These are phyloP conservation scores for Macrophomina pseudophaseolina DNA, from an alignment of 2,329 filamentous ascomycete species.

Conservation along the genomic window DNA sequence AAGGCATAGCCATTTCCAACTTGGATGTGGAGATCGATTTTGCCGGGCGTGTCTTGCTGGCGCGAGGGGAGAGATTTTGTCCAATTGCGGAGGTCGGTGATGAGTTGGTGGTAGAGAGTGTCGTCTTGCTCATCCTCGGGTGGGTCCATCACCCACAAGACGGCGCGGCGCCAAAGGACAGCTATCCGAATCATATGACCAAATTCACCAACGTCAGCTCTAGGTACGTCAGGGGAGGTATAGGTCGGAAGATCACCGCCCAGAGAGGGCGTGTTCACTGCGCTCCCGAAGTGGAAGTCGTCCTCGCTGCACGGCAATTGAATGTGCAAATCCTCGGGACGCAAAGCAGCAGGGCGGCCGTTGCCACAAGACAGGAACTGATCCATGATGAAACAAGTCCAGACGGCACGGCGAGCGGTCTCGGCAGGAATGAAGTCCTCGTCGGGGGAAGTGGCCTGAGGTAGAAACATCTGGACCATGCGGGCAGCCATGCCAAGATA, in stretches of 20 bases:
- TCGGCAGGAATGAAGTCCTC: slow-evolving; percentile 18
- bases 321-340: slow-evolving; percentile 5
- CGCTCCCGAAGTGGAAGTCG: slow-evolving; percentile 20
- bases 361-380: slow-evolving; percentile 18
- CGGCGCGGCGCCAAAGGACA: slow-evolving; percentile 13
- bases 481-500: slow-evolving; percentile 21
- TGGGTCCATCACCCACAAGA: slow-evolving; percentile 17
- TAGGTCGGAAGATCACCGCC: background rate
- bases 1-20: slow-evolving; percentile 22
- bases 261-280: background rate
- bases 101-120: background rate
- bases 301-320: slow-evolving; percentile 19
- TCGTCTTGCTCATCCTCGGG: slow-evolving; percentile 21
- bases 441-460: slow-evolving; percentile 16
- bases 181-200: slow-evolving; percentile 19
- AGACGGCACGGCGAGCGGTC: slow-evolving; percentile 17
- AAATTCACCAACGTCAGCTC: slow-evolving; percentile 16
- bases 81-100: background rate
- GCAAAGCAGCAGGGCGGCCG: slow-evolving; percentile 4
- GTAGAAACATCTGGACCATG: slow-evolving; percentile 22
- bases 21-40: slow-evolving; percentile 23
- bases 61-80: slow-evolving; percentile 6
- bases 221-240: background rate
- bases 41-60: slow-evolving; percentile 22
- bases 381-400: slow-evolving; percentile 25